Percentiles rank a stretch among this genome's conserved stretches.
Conservation (phyloP, 768 basidiomycete genomes). For the Phlebiopsis flavidoalba region DNA sequence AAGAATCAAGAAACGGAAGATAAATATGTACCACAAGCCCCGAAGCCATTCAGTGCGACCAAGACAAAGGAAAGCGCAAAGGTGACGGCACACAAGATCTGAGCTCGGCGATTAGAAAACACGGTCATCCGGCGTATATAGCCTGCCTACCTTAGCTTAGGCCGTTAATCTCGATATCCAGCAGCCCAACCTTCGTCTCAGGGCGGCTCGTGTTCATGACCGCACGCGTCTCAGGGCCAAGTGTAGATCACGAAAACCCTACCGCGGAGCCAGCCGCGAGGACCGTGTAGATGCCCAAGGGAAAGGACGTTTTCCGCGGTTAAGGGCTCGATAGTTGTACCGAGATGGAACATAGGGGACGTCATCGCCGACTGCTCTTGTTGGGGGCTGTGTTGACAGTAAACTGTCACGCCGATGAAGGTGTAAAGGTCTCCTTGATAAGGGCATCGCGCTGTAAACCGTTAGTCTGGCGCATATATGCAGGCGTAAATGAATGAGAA, state of each 20-base stretch:
- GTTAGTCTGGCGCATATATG: neutral
- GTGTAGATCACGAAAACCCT: constrained; percentile 93
- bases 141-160: constrained; percentile 77
- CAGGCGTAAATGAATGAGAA: constrained; percentile 21
- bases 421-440: constrained; percentile 94
- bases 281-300: constrained; percentile 97
- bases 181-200: constrained; percentile 85
- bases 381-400: constrained; percentile 59
- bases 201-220: constrained; percentile 99
- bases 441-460: constrained; percentile 80
- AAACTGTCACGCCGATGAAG: constrained; percentile 91
- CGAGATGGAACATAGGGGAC: constrained; percentile 32
- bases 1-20: constrained; percentile 93
- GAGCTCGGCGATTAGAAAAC: constrained; percentile 1
- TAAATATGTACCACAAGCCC: constrained; percentile 93
- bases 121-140: neutral
- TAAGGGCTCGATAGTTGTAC: constrained; percentile 67
- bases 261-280: constrained; percentile 92
- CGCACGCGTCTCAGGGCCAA: constrained; percentile 88
- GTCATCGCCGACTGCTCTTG: constrained; percentile 26
- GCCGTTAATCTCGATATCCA: constrained; percentile 93
- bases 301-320: constrained; percentile 90
- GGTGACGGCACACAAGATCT: constrained; percentile 94
- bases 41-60: constrained; percentile 96
- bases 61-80: constrained; percentile 88